Evolutionary conservation across 2,329 filamentous ascomycete genomes (phyloP), one percentile per base, ranked within the genome.

Genomic region (Cordyceps farinosa): DNA sequence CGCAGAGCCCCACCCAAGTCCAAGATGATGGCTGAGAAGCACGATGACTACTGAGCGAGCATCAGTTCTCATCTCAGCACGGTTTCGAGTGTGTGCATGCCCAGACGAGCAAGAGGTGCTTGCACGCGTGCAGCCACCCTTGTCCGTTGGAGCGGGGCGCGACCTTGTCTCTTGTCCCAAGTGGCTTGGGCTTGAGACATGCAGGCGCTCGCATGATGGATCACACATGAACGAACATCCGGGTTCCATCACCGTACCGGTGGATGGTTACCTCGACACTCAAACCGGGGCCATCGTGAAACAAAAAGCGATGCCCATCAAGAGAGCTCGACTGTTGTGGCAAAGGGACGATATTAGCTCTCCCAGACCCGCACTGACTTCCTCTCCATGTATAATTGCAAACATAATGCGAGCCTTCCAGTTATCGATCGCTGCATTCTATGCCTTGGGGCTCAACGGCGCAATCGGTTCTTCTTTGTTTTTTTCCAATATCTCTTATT

Each of bases 1-100:
- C 70, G 74, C 65, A 69, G 75, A 61, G 75, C 75, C 32, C 75
- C 75, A 15, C 72, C 74, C 64, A 77, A 77, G 65, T 69, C 74
- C 55, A 77, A 76, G 68, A 68, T 67, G 22, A 68, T 67, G 22
- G 67, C 65, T 10, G 71, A 74, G 34, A 76, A 74, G 68, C 73
- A 69, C 64, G 60, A 67, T 40, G 70, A 72, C 40, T 75, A 72
- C 66, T 75, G 66, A 63, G 48, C 29, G 4, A 51, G 4, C 4
- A n/a, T 54, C 51, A 17, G 5, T 17, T 42, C 27, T 27, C 27
- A 29, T 44, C 40, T 55, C 42, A 38, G 50, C 22, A 15, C n/a
- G 29, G 50, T 52, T 47, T 48, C 32, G 48, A 42, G 59, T 42
- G 48, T 50, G 59, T 29, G 40, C 9, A 27, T 34, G 36, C 30